Base-by-base conservation (phyloP, 2,329 filamentous ascomycete species). In the Phyllosticta capitalensis region DNA sequence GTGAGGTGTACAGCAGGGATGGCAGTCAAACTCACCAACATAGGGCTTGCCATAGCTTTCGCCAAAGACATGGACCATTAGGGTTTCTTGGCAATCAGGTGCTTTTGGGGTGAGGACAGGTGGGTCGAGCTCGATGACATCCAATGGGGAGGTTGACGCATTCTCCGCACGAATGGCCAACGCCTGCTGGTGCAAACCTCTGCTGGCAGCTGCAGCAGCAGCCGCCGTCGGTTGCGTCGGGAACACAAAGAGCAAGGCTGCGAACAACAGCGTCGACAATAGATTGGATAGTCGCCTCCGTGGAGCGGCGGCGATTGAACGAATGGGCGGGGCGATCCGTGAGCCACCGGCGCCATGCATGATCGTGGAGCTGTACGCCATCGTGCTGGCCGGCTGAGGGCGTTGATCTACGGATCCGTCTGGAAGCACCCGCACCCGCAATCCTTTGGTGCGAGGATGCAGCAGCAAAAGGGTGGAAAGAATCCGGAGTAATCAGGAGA, bases 21-120 rank as follows among this genome's bases (percentile, higher is more conserved):
- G 49, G 22, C 4, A 10, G 20, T 45, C n/a, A 6, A 6, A 45
- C 38, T 45, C 55, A 84, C 87, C 86, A 65, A 91, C 78, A 68
- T 85, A 92, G 1, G 89, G 89, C 33, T 79, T 69, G n/a, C 85
- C 86, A 69, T 91, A 92, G 63, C 87, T 91, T 63, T 75, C 82
- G 10, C 77, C 87, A 75, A 92, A 92, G 0, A 81, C 79, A 72
- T 90, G 80, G 2, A 84, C 75, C 82, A 91, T 88, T 59, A 92
- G 72, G n/a, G 81, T 72, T 48, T 83, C 68, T 51, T 80, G 74
- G 67, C 81, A 84, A 54, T 73, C 68, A 52, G 67, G 58, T 38
- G 65, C 63, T 55, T 64, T 62, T 0, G 80, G 79, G 20, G 77
- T 81, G 59, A 83, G 71, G 2, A 90, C 80, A 1, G 88, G 88